These are phyloP conservation scores for Aschersonia sp. DNA, from an alignment of 2,329 filamentous ascomycete species.

Conservation along the genomic window DNA sequence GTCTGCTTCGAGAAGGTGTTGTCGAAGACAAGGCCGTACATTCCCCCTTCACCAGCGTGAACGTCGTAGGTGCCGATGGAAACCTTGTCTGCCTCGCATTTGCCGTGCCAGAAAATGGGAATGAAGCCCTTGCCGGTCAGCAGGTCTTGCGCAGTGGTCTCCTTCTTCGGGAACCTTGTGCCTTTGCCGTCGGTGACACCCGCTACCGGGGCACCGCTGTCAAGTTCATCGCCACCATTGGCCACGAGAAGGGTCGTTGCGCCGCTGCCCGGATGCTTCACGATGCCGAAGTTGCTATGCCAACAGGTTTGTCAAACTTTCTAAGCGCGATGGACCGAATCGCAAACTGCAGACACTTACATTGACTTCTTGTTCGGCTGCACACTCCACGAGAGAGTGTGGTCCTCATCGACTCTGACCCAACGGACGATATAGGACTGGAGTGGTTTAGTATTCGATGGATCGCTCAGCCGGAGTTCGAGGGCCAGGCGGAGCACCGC, in stretches of 20 bases:
- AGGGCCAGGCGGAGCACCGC: neutral
- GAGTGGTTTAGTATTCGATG: slow-evolving; percentile 7
- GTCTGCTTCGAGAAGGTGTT: slow-evolving; percentile 96
- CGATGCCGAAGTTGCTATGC: slow-evolving; percentile 78
- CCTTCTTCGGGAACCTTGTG: slow-evolving; percentile 37
- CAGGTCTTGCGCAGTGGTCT: slow-evolving; percentile 47
- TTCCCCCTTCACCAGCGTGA: slow-evolving; percentile 58
- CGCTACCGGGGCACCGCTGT: slow-evolving; percentile 28
- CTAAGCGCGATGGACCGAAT: too few species aligned
- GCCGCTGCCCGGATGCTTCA: slow-evolving; percentile 81
- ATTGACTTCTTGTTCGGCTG: slow-evolving; percentile 97
- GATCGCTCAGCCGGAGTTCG: neutral
- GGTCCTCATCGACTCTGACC: slow-evolving; percentile 78
- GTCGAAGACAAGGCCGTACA: slow-evolving; percentile 95
- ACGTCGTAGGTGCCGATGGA: slow-evolving; percentile 84
- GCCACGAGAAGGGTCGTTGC: slow-evolving; percentile 30
- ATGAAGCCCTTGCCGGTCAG: slow-evolving; percentile 53
- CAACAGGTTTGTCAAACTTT: too few species aligned
- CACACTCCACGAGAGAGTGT: slow-evolving; percentile 94
- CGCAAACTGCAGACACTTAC: slow-evolving; percentile 20
- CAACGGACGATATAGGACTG: slow-evolving; percentile 97
- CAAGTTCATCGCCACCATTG: slow-evolving; percentile 24
- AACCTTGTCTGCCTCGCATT: slow-evolving; percentile 93
- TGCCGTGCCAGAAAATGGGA: slow-evolving; percentile 73
- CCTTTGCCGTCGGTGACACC: slow-evolving; percentile 28